phyloP scores from a whole-genome alignment of 768 basidiomycete species.

The Russula sp. region DNA sequence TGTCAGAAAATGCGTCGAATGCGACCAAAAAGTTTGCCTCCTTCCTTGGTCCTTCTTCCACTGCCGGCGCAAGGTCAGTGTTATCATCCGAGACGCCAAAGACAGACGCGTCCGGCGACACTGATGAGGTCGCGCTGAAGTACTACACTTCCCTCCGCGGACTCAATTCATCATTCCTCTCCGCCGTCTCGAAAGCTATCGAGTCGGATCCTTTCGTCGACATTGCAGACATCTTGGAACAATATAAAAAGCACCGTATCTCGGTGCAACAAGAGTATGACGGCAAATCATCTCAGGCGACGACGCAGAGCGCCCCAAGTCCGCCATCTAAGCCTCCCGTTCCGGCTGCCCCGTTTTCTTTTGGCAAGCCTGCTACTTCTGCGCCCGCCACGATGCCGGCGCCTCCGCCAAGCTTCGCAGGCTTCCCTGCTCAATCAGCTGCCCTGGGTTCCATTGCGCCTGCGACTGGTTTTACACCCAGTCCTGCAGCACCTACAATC shows the following conservation, averaged over 20 bases:
- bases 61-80: slow-evolving; percentile 7
- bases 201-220: slow-evolving; percentile 70
- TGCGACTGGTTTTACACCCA: slow-evolving; percentile 23
- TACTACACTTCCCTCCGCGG: slow-evolving; percentile 71
- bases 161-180: slow-evolving; percentile 60
- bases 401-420: slow-evolving; percentile 36
- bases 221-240: slow-evolving; percentile 46
- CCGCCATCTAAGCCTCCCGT: slow-evolving; percentile 1
- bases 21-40: slow-evolving; percentile 23
- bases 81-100: slow-evolving; percentile 17
- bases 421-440: slow-evolving; percentile 30
- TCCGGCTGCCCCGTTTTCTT: not conserved
- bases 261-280: slow-evolving; percentile 55
- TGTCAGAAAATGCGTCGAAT: slow-evolving; percentile 24
- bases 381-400: slow-evolving; percentile 31
- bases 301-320: not conserved
- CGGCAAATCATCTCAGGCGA: slow-evolving; percentile 22
- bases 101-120: slow-evolving; percentile 14
- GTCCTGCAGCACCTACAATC: slow-evolving; percentile 14
- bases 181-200: slow-evolving; percentile 51
- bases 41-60: slow-evolving; percentile 20
- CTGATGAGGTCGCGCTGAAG: slow-evolving; percentile 35
- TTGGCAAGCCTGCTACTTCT: slow-evolving; percentile 3
- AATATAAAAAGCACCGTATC: slow-evolving; percentile 52
- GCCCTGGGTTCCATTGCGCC: slow-evolving; percentile 29